phyloP scores from a whole-genome alignment of 192 early-diverging fungal genomes.

The Entomortierella lignicola region DNA sequence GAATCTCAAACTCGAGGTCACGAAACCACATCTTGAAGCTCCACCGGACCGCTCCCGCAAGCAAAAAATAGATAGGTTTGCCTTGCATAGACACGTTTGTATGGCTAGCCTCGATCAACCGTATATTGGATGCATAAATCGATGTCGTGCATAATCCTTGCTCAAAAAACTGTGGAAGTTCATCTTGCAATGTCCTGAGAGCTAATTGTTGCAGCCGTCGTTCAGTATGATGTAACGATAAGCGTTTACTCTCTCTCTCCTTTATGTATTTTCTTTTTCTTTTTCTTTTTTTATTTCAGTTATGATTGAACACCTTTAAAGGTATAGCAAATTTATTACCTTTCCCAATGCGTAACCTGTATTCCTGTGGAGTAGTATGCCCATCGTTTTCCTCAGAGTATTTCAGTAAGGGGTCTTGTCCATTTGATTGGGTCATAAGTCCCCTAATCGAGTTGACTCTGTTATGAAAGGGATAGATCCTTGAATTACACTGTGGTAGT shows the following conservation, averaged over 20 bases:
- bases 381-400: slow-evolving; percentile 20
- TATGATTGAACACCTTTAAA: background rate
- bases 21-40: slow-evolving; percentile 67
- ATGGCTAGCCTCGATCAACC: slow-evolving; percentile 66
- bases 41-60: slow-evolving; percentile 65
- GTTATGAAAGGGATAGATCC: background rate
- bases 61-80: slow-evolving; percentile 58
- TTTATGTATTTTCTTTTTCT: background rate
- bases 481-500: background rate
- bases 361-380: slow-evolving; percentile 22
- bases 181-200: slow-evolving; percentile 60
- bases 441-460: background rate
- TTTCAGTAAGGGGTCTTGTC: slow-evolving; percentile 10
- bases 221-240: background rate
- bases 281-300: background rate
- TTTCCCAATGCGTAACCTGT: slow-evolving; percentile 39
- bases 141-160: slow-evolving; percentile 55
- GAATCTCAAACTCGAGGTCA: slow-evolving; percentile 59
- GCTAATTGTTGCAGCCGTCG: slow-evolving; percentile 39
- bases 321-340: slow-evolving; percentile 10
- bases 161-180: slow-evolving; percentile 64
- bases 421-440: slow-evolving; percentile 8
- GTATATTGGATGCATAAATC: slow-evolving; percentile 62
- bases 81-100: slow-evolving; percentile 62
- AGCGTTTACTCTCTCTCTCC: background rate